A percentile compares a stretch with the other conserved stretches of the same genome.
These are phyloP conservation scores for Lizonia empirigonia DNA, from an alignment of 2,329 filamentous ascomycete genomes.

Conservation along the genomic window DNA sequence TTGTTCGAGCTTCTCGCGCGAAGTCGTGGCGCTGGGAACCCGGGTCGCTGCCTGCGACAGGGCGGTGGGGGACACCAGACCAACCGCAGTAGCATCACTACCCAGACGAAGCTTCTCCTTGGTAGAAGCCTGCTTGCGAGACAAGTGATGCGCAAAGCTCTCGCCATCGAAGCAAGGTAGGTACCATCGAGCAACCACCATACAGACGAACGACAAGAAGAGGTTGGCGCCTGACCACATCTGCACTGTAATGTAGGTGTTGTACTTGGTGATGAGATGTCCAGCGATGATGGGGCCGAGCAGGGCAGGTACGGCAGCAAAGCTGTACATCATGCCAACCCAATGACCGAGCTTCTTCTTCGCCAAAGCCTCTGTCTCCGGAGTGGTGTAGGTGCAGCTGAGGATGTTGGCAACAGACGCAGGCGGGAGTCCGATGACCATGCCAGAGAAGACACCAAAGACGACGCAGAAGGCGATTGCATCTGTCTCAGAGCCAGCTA, in stretches of 20 bases:
- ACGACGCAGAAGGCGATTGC: constrained; percentile 56
- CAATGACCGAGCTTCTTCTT: constrained; percentile 56
- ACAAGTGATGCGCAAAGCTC: constrained; percentile 18
- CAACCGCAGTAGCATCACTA: constrained; percentile 9
- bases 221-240: constrained; percentile 54
- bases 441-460: constrained; percentile 56
- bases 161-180: constrained; percentile 40
- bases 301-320: constrained; percentile 53
- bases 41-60: constrained; percentile 13
- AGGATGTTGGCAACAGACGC: constrained; percentile 57
- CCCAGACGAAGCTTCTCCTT: constrained; percentile 14
- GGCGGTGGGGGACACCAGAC: background rate
- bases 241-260: constrained; percentile 54
- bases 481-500: constrained; percentile 44
- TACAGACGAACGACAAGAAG: constrained; percentile 50
- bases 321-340: constrained; percentile 60
- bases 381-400: constrained; percentile 38
- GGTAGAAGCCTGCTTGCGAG: constrained; percentile 7
- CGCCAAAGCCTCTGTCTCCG: constrained; percentile 32
- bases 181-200: constrained; percentile 44
- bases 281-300: constrained; percentile 56
- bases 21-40: constrained; percentile 5
- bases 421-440: constrained; percentile 58
- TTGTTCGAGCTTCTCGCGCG: constrained; percentile 24
- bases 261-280: constrained; percentile 50